Evolutionary conservation across 2,329 filamentous ascomycete species (phyloP), one percentile per base, ranked within the genome.

Genomic region (Colletotrichum coccodes): DNA sequence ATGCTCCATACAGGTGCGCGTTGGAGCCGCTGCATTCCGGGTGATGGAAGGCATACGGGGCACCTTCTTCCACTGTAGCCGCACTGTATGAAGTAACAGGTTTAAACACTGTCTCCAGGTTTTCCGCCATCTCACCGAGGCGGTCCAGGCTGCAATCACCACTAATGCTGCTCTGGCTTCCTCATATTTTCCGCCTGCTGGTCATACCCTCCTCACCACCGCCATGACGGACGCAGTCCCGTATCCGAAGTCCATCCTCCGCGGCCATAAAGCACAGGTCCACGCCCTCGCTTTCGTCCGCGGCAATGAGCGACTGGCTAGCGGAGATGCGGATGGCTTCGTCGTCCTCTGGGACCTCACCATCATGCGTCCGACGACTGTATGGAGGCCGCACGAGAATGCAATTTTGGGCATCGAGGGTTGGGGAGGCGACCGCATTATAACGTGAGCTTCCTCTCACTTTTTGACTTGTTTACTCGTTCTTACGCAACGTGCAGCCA

Each of bases 251-350:
- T 81, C 85, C 77, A 90, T 98, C 68, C 87, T 99, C 42, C 92
- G 96, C 71, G 96, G 96, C 60, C 96, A 98, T 82, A 87, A 89
- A 62, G 87, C 92, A 0, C 90, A 94, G 72, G 90, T 98, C 54
- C 94, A 98, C 77, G 88, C 90, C 23, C 86, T 95, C 4, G 83
- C 87, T 60, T 95, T 98, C 76, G 84, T 94, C 72, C 86, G 89
- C 60, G 79, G 83, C 46, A 97, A 98, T 77, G 86, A 89, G 66
- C 91, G 93, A 38, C 89, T 99, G 6, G 83, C 94, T 14, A 96
- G 94, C 0, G 95, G 93, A 40, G 96, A 99, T 80, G 93, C 94
- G 9, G 93, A 97, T 47, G 96, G 96, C 68, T 98, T 92, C 86
- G 85, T 97, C 38, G 87, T 97, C 7, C 82, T 94, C 26, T 99